Conservation (phyloP, 163 green algal species). For the Coccomyxa subellipsoidea region DNA sequence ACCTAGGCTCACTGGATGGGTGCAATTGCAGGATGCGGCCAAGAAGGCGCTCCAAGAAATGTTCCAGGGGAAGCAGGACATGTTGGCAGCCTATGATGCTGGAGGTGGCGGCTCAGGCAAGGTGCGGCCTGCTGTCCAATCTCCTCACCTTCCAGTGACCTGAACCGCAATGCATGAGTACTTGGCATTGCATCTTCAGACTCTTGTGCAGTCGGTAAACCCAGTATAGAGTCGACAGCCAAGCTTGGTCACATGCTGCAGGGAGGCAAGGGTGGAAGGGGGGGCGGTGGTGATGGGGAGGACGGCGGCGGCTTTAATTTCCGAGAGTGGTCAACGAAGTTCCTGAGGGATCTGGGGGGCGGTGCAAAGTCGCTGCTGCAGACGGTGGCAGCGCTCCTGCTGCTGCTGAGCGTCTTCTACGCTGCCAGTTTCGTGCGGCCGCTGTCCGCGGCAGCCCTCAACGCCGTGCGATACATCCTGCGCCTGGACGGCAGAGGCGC, state of each 20-base stretch:
- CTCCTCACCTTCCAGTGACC: too few relatives aligned
- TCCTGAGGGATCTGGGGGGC: not conserved
- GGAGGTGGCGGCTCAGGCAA: conserved; percentile 4
- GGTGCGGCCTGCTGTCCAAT: too few relatives aligned
- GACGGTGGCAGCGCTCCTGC: conserved; percentile 18
- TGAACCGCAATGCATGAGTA: not conserved
- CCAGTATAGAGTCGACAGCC: too few relatives aligned
- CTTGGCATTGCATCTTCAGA: not conserved
- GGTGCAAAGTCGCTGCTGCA: not conserved
- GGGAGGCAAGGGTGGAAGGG: conserved; percentile 13
- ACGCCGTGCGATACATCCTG: conserved; percentile 6
- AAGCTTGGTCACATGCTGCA: not conserved
- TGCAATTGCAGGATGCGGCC: conserved; percentile 19
- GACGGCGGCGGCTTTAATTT: not conserved
- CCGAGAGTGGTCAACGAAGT: not conserved
- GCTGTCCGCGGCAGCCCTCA: not conserved
- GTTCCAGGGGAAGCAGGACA: conserved; percentile 25
- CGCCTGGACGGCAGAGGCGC: not conserved
- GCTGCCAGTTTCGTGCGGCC: conserved; percentile 7
- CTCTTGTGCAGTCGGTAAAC: too few relatives aligned
- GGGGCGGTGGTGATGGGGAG: conserved; percentile 8
- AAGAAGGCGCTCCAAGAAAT: conserved; percentile 23
- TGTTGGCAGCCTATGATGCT: conserved; percentile 24
- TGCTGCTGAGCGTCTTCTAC: conserved; percentile 14
- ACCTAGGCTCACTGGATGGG: not conserved